Conservation (phyloP, 257 asterid genomes). For the Solanum piurae region DNA sequence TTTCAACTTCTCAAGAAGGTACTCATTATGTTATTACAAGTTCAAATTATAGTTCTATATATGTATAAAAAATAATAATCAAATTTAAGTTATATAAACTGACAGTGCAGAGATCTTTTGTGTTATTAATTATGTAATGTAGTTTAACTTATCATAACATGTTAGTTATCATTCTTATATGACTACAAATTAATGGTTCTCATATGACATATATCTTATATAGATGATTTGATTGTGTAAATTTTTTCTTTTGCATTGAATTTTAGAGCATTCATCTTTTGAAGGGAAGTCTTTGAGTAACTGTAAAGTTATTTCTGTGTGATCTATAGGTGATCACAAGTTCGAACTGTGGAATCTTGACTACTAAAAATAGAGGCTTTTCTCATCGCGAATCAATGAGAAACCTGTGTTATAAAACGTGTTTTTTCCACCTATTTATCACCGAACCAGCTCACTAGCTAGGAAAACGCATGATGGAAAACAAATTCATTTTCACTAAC, state of each 20-base stretch:
- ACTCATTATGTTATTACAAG: background rate
- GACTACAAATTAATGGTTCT: background rate
- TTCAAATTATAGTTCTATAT: background rate
- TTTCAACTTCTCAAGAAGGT: constrained; percentile 22
- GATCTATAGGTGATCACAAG: background rate
- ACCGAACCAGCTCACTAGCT: too few species aligned
- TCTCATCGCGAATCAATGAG: background rate
- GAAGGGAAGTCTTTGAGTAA: too few species aligned
- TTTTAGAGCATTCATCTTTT: background rate
- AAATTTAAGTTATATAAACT: background rate
- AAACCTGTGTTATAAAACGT: too few species aligned
- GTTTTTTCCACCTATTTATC: rapidly evolving
- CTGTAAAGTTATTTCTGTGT: too few species aligned
- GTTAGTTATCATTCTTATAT: background rate
- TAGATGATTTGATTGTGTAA: background rate
- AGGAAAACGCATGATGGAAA: background rate
- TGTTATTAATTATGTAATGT: background rate
- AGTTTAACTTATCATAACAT: background rate
- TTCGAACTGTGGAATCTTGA: too few species aligned
- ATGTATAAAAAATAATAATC: background rate
- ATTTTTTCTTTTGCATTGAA: background rate
- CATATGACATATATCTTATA: background rate
- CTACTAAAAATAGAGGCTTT: too few species aligned
- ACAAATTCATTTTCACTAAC: too few species aligned
- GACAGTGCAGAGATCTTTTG: rapidly evolving